Conservation (phyloP, 345 rosid genomes). For the Mallotus nudiflorus region DNA sequence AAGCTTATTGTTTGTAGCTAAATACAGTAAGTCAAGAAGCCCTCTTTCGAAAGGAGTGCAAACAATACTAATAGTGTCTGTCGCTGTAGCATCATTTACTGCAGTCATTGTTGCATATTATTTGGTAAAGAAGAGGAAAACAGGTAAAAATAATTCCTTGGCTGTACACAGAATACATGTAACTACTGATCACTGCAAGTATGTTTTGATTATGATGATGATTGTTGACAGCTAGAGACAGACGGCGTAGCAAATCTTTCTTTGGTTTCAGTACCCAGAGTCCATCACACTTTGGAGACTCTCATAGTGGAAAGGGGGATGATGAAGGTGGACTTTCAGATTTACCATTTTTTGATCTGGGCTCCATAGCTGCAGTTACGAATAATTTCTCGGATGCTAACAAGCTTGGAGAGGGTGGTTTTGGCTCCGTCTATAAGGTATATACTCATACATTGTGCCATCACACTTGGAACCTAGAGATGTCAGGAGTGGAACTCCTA, state of each 20-base stretch:
- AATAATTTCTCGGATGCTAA: slow-evolving; percentile 45
- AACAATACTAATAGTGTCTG: slow-evolving; percentile 16
- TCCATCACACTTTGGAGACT: slow-evolving; percentile 31
- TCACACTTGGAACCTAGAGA: too few species aligned
- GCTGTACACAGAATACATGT: background rate
- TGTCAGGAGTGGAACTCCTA: too few species aligned
- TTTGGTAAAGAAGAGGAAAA: slow-evolving; percentile 2
- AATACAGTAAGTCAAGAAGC: slow-evolving; percentile 15
- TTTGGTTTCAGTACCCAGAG: slow-evolving; percentile 18
- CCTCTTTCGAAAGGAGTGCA: slow-evolving; percentile 19
- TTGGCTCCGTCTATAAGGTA: slow-evolving; percentile 75
- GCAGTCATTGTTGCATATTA: background rate
- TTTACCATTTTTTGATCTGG: slow-evolving; percentile 49
- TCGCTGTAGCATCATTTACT: slow-evolving; percentile 12
- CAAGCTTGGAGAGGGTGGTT: slow-evolving; percentile 77
- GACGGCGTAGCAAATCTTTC: slow-evolving; percentile 6
- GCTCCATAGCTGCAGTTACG: slow-evolving; percentile 50
- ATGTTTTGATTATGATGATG: slow-evolving; percentile 1
- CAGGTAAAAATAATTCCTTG: slow-evolving; percentile 13
- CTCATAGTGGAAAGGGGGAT: slow-evolving; percentile 29
- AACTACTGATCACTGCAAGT: background rate
- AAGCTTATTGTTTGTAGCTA: slow-evolving; percentile 17
- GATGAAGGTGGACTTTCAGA: slow-evolving; percentile 40
- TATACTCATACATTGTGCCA: too few species aligned
- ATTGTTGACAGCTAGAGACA: slow-evolving; percentile 18